Base-by-base conservation (phyloP, 768 basidiomycete species). In the Podaxis sp. region DNA sequence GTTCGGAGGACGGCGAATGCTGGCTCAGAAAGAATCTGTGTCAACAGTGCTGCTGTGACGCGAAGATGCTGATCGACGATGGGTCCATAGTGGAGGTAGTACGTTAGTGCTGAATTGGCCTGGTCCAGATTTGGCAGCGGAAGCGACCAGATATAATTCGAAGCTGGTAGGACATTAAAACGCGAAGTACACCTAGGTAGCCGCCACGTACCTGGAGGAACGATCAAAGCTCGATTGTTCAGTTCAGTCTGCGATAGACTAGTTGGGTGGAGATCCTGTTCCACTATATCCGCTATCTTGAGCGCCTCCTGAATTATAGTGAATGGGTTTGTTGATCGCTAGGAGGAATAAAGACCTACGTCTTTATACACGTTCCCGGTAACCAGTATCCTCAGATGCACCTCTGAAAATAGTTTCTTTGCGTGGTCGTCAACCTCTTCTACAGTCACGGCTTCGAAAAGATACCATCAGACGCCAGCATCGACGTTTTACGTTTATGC, bases 1-100 rank as follows among this genome's bases (percentile, higher is more conserved):
- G 96, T 98, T 30, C 97, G 88, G 33, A 99, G 83, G 24, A 88
- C 78, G 71, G 96, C 88, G 76, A 99, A 99, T 10, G 91, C 85
- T 1, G 96, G 96, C 68, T 99, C 97, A n/a, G 83, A 79, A 40
- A 96, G 80, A 61, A 99, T 90, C 67, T 96, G 93, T 0, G 82
- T 82, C 24, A 98, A 85, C 13, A 99, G 81, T 2, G 86, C 76
- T 24, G 88, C 81, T 1, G 81, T 80, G 26, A 91, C 87, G 3
- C 95, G 87, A 11, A 85, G 76, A 20, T 73, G 80, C 51, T 85
- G 82, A 70, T 95, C 86, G 6, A 78, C 77, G 36, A 87, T 71
- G 41, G 87, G 80, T 11, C 96, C 96, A 64, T 91, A 81, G 69
- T 93, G 88, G 61, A 91, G 76, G 72, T 90, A 95, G 77, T 97